Percentiles rank a stretch among this genome's conserved stretches.
phyloP scores from a whole-genome alignment of 1,139 yeast species.

The Yamadazyma trypodendri region DNA sequence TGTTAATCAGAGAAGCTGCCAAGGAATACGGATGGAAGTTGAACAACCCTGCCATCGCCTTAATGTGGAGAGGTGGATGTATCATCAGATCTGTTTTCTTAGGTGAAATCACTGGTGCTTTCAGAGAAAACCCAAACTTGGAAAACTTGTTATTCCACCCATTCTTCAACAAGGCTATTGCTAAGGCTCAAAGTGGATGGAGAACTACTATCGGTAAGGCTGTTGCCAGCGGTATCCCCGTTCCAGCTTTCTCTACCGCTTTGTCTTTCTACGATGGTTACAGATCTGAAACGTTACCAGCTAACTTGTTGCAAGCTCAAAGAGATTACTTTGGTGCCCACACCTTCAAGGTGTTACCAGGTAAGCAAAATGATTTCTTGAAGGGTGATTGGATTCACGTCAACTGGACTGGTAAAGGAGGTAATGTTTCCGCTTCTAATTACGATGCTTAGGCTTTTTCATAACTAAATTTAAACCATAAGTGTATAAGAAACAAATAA shows the following conservation, averaged over 20 bases:
- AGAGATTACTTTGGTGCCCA: conserved; percentile 99
- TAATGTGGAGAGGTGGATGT: conserved; percentile 99
- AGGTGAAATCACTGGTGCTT: conserved; percentile 95
- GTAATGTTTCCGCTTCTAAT: conserved; percentile 92
- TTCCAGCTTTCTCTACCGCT: conserved; percentile 97
- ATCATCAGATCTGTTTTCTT: conserved; percentile 98
- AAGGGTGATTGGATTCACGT: conserved; percentile 89
- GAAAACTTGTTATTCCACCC: conserved; percentile 95
- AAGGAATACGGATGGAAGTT: conserved; percentile 95
- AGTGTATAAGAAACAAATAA: too few relatives aligned
- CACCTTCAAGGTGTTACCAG: conserved; percentile 94
- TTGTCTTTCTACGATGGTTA: conserved; percentile 98
- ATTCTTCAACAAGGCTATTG: conserved; percentile 88
- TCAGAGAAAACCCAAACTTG: conserved; percentile 87
- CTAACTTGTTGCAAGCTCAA: conserved; percentile 98
- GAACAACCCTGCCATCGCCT: conserved; percentile 97
- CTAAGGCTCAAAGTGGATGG: conserved; percentile 96
- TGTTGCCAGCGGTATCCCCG: conserved; percentile 85
- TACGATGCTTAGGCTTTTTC: conserved; percentile 69
- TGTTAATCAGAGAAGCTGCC: conserved; percentile 98
- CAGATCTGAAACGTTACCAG: conserved; percentile 94
- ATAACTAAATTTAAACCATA: background rate
- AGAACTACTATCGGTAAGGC: conserved; percentile 82
- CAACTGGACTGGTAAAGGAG: conserved; percentile 99
- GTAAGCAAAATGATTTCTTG: conserved; percentile 69